These are phyloP conservation scores for Blumeria graminis DNA, from an alignment of 2,329 filamentous ascomycete species.

Conservation along the genomic window DNA sequence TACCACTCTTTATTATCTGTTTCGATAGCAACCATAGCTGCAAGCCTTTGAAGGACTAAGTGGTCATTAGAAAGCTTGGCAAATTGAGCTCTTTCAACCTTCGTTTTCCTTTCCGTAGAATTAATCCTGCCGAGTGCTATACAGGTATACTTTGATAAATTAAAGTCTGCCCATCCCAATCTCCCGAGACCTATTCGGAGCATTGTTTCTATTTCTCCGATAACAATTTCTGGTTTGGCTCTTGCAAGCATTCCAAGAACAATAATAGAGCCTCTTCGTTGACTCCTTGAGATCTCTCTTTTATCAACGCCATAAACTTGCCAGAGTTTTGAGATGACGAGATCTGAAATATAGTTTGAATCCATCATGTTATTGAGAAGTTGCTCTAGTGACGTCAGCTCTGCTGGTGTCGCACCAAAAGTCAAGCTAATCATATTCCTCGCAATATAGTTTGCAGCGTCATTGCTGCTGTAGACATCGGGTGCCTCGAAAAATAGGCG, in stretches of 20 bases:
- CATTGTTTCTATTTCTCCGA: conserved; percentile 88
- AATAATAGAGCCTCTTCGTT: conserved; percentile 82
- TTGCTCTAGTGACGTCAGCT: conserved; percentile 87
- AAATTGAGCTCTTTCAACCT: conserved; percentile 42
- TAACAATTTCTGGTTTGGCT: conserved; percentile 76
- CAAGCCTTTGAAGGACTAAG: conserved; percentile 57
- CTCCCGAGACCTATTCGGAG: conserved; percentile 67
- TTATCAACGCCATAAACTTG: conserved; percentile 90
- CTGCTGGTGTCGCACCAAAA: conserved; percentile 81
- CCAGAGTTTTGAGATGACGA: conserved; percentile 83
- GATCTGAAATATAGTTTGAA: conserved; percentile 59
- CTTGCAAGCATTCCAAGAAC: conserved; percentile 90
- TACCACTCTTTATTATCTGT: conserved; percentile 92
- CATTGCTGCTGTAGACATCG: conserved; percentile 64
- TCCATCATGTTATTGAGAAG: conserved; percentile 96
- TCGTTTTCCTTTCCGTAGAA: conserved; percentile 55
- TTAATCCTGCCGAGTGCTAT: conserved; percentile 82
- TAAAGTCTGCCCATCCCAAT: conserved; percentile 59
- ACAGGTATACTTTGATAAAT: conserved; percentile 85
- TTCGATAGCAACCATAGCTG: conserved; percentile 61
- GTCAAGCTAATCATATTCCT: conserved; percentile 98
- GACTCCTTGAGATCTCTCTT: conserved; percentile 74
- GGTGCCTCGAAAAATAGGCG: conserved; percentile 90
- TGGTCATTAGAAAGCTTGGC: conserved; percentile 79
- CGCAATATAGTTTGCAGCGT: conserved; percentile 84